Percentiles rank a stretch among this genome's conserved stretches.
Evolutionary conservation across 768 basidiomycete species (phyloP).

Genomic region (Mycena maculata): DNA sequence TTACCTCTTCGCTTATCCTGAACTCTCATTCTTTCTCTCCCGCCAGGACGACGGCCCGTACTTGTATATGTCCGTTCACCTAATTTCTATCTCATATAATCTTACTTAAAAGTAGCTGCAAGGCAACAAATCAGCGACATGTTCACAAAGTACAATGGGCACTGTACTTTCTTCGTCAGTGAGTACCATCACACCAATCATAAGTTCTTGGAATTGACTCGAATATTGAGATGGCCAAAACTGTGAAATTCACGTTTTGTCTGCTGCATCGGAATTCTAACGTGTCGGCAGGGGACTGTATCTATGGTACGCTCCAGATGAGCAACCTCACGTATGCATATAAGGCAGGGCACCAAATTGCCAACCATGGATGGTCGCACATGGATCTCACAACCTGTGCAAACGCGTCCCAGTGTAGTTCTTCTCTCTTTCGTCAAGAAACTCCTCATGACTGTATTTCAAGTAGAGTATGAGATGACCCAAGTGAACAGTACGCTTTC

Average conservation of each 20-base stretch:
- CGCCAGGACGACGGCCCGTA: constrained; percentile 27
- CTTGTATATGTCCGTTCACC: neutral
- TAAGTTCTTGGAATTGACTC: neutral
- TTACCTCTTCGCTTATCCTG: neutral
- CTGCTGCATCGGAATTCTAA: neutral
- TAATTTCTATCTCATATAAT: neutral
- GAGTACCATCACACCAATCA: neutral
- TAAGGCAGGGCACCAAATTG: constrained; percentile 42
- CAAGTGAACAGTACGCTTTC: constrained; percentile 2
- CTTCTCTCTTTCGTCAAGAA: neutral
- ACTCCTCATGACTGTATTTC: neutral
- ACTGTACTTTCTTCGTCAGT: constrained; percentile 22
- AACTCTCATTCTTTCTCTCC: neutral
- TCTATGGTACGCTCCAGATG: constrained; percentile 42
- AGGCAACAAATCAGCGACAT: constrained; percentile 4
- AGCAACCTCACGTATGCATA: constrained; percentile 41
- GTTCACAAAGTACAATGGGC: neutral
- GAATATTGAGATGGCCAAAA: neutral
- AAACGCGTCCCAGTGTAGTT: constrained; percentile 40
- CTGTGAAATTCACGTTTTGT: neutral
- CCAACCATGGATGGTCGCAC: constrained; percentile 51
- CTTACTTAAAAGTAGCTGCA: neutral
- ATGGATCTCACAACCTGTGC: constrained; percentile 45
- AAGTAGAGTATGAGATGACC: neutral
- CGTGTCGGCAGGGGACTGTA: constrained; percentile 42